Base-by-base conservation (phyloP, 2,329 filamentous ascomycete genomes). In the Aspergillus pseudoviridinutans region DNA sequence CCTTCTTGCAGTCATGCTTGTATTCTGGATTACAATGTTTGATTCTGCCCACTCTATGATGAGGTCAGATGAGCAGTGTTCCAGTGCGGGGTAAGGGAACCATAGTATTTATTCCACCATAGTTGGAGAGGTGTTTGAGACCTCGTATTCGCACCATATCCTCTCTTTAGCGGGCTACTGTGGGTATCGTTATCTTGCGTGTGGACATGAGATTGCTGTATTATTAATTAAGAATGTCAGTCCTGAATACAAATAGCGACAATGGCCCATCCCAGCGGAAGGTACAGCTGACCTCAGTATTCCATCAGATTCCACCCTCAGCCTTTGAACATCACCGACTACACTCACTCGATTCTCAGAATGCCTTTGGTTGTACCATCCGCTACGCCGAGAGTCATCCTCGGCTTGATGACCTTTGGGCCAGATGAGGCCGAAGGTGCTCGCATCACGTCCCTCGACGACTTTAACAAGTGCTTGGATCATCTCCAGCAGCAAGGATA, bases 321-420 rank as follows among this genome's bases (percentile, higher is more conserved):
- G 35, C 22, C 38, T 3, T 38, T n/a, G 32, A 38, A 38, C 4
- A n/a, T 38, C 20, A 41, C 35, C 53, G 52, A 54, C 60, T 41
- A 58, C 27, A 10, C 24, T 35, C 27, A 46, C 10, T 38, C 17
- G 6, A 51, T n/a, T 12, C 3, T 49, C 46, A 58, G 51, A 20
- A 76, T 76, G 74, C 72, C 72, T 64, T 66, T 76, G 29, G 58
- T 76, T 49, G 69, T 65, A 35, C 74, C 74, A 57, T 74, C 68
- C 46, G 61, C 63, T 25, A 88, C 85, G 64, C 82, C 87, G 62
- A 84, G 89, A 61, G 80, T 91, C 67, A 91, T 96, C 79, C 85
- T 96, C 42, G 91, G 91, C 63, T 82, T 92, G 55, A 94, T 95
- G 91, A 92, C 88, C 69, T 92, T 91, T 78, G 89, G 88, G 29